Evolutionary conservation across 2,329 filamentous ascomycete species (phyloP).

Genomic region (Cercospora sp.): DNA sequence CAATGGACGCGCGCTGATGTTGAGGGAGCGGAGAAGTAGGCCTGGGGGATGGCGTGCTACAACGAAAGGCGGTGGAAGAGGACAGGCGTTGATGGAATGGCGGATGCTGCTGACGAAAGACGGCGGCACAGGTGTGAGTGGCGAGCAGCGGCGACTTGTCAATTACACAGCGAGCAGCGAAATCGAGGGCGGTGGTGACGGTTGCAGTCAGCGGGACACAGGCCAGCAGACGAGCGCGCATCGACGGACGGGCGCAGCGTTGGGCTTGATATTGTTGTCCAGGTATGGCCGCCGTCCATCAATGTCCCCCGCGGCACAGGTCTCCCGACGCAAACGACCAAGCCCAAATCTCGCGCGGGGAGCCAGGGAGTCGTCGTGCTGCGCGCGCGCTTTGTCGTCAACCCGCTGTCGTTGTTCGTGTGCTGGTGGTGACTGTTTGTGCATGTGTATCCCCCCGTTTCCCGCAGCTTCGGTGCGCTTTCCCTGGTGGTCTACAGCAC

Average conservation of each 20-base stretch:
- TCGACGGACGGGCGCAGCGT: neutral
- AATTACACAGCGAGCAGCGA: neutral
- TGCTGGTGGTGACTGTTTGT: neutral
- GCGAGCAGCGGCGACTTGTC: conserved; percentile 5
- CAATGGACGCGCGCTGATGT: neutral
- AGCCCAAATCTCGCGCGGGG: neutral
- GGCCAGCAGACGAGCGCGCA: neutral
- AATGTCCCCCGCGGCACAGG: conserved; percentile 2
- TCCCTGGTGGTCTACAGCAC: neutral
- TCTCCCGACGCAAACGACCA: neutral
- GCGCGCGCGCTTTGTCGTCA: neutral
- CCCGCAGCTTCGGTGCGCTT: neutral
- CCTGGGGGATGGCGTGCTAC: neutral
- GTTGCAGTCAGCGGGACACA: neutral
- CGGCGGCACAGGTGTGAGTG: neutral
- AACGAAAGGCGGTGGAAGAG: neutral
- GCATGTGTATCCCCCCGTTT: neutral
- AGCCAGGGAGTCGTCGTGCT: neutral
- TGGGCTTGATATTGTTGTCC: conserved; percentile 7
- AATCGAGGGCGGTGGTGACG: neutral
- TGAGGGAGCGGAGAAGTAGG: neutral
- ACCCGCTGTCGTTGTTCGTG: neutral
- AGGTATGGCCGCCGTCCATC: neutral
- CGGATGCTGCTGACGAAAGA: neutral
- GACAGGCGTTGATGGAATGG: neutral